These are phyloP conservation scores for Diaporthe sp. DNA, from an alignment of 2,329 filamentous ascomycete species.

Conservation along the genomic window DNA sequence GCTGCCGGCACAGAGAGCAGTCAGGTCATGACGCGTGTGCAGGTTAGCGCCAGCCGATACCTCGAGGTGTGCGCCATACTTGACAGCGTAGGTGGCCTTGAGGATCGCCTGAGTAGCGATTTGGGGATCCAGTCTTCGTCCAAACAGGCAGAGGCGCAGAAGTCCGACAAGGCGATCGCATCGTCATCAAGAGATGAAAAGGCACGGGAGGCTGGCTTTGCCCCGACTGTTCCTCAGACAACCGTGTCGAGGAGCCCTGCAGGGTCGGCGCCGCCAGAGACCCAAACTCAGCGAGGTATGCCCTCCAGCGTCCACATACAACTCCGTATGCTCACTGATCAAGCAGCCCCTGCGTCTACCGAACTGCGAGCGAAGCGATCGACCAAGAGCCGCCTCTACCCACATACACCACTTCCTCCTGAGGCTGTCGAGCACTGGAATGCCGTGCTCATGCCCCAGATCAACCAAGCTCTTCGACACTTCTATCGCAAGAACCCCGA, in stretches of 20 bases:
- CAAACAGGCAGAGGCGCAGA: conserved; percentile 23
- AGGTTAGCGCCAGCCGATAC: conserved; percentile 69
- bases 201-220: conserved; percentile 40
- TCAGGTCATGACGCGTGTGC: conserved; percentile 66
- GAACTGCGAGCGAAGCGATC: conserved; percentile 44
- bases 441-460: conserved; percentile 76
- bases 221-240: not conserved
- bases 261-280: conserved; percentile 10
- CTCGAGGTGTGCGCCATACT: conserved; percentile 74
- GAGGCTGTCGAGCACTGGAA: conserved; percentile 81
- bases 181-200: conserved; percentile 40
- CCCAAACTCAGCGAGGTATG: conserved; percentile 40
- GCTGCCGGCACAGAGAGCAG: conserved; percentile 62
- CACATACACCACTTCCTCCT: conserved; percentile 69
- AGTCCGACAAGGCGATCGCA: conserved; percentile 29
- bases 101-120: conserved; percentile 67
- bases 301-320: not conserved
- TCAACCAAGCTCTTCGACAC: conserved; percentile 78
- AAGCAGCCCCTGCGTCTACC: conserved; percentile 36
- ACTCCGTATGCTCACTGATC: conserved; percentile 16
- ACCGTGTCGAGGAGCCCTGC: not conserved
- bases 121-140: conserved; percentile 47
- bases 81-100: conserved; percentile 70
- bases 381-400: conserved; percentile 70
- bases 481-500: conserved; percentile 82